Base-by-base conservation (phyloP, 768 basidiomycete species). In the Lactifluus volemus region DNA sequence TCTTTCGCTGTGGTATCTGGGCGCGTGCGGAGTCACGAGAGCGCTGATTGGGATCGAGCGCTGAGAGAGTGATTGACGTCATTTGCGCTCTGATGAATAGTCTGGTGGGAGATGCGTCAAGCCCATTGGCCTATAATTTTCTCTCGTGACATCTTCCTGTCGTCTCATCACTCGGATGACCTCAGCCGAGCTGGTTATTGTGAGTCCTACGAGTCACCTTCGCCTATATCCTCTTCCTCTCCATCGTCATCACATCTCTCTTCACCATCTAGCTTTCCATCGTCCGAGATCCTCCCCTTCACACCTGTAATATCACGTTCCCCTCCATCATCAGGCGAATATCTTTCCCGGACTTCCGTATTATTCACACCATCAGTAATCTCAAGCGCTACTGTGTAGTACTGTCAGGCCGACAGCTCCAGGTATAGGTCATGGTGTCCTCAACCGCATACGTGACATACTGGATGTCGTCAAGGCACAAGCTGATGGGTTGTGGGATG, bases 141-240 rank as follows among this genome's bases (percentile, higher is more conserved):
- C n/a, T n/a, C n/a, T n/a, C n/a, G n/a, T n/a, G n/a, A n/a, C n/a
- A n/a, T n/a, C n/a, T 83, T 77, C 68, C 65, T 83, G 52, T 80
- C 80, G 4, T 82, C 81, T 17, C 86, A 88, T 63, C 85, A 91
- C 63, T 92, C 90, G 0, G 89, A 92, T 58, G 89, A 89, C 64
- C 73, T 76, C 39, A 73, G 74, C 67, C 17, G 76, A 75, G 60
- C 63, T 71, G 10, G 72, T 48, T 42, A 36, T 7, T 34, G 42
- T 4, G 53, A 54, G 42, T n/a, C 72, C 17, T 69, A 69, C 6
- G 51, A 48, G 5, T 49, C 60, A 4, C 49, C 52, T n/a, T 53
- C 56, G 8, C 21, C 36, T 3, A 63, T 61, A 61, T 61, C 60
- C 8, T 65, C 72, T n/a, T 66, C 68, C 25, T 76, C 77, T 25